Base-by-base conservation (phyloP, 495 filamentous ascomycete genomes). In the Xylaria curta region DNA sequence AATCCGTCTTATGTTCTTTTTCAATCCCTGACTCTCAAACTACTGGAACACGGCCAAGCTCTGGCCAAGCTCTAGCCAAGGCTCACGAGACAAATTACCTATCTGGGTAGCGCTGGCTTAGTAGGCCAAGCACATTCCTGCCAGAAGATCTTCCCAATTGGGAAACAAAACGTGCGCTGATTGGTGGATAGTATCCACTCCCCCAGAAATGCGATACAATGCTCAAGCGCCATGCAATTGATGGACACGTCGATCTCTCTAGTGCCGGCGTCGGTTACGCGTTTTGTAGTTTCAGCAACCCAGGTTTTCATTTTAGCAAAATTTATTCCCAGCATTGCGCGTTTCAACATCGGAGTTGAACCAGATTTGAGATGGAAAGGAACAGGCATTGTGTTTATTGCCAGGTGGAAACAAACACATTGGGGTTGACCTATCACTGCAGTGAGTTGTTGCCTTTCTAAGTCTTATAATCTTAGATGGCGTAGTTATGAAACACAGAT, bases 31-130 rank as follows among this genome's bases (percentile, higher is more conserved):
- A 24, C 12, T 42, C 28, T 4, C 12, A 47, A 26, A 26, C 13
- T 0, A 21, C 62, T 65, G 62, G 62, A 65, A 65, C 62, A 49
- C 7, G 42, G 62, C 62, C 62, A 65, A 64, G 61, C 17, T 12
- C 17, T 47, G 42, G 62, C 62, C 62, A 65, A 38, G 36, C 36
- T 38, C 36, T 8, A 38, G 36, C 36, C 36, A 38, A 38, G 36
- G 6, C 36, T 38, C 36, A 31, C 62, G 42, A 46, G 42, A 65
- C 40, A 65, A 36, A 28, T 10, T 40, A 13, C 38, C 24, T 40
- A 38, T 38, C 36, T 38, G 8, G 36, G 36, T 38, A 61, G 33
- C 19, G 33, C 19, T 33, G 24, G 24, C 33, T 17, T 59, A 17
- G 19, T 31, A 42, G 62, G 28, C 40, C 38, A 65, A 24, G 60